Percentiles rank a stretch among this genome's conserved stretches.
phyloP scores from a whole-genome alignment of 441 rosid genomes.

The Gossypium schwendimanii region DNA sequence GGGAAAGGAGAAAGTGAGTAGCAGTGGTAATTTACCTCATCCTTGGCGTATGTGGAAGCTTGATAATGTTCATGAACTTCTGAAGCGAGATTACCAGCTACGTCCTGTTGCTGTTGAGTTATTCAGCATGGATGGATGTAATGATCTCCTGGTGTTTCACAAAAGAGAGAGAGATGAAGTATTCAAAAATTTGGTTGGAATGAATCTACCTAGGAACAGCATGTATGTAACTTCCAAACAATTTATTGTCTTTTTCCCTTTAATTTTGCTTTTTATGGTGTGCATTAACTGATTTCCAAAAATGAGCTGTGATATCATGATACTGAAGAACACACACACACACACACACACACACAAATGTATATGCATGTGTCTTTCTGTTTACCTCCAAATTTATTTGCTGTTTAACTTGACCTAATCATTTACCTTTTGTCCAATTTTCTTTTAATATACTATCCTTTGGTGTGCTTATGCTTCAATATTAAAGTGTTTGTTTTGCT shows the following conservation, averaged over 20 bases:
- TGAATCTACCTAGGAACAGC: slow-evolving; percentile 99
- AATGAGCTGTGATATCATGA: neutral
- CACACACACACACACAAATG: no score
- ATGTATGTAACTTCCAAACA: slow-evolving; percentile 51
- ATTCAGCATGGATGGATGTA: slow-evolving; percentile 99
- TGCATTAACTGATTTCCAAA: neutral
- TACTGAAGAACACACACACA: neutral
- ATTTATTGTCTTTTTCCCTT: neutral
- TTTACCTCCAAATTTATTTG: neutral
- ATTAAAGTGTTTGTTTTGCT: neutral
- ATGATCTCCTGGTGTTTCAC: slow-evolving; percentile 98
- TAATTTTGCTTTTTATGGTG: neutral
- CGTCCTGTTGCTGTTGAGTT: slow-evolving; percentile 99
- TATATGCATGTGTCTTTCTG: neutral
- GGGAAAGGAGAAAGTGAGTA: slow-evolving; percentile 94
- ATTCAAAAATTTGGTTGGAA: slow-evolving; percentile 85
- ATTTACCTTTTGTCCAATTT: neutral
- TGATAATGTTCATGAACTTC: slow-evolving; percentile 85
- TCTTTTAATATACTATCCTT: neutral
- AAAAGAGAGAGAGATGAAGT: slow-evolving; percentile 99
- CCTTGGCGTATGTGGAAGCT: slow-evolving; percentile 99
- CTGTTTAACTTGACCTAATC: neutral
- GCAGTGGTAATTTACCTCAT: slow-evolving; percentile 83
- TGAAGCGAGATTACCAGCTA: slow-evolving; percentile 99
- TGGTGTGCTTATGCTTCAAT: neutral